These are phyloP conservation scores for Aphanomyces astaci DNA, from an alignment of 352 stramenopile genomes.

Conservation along the genomic window DNA sequence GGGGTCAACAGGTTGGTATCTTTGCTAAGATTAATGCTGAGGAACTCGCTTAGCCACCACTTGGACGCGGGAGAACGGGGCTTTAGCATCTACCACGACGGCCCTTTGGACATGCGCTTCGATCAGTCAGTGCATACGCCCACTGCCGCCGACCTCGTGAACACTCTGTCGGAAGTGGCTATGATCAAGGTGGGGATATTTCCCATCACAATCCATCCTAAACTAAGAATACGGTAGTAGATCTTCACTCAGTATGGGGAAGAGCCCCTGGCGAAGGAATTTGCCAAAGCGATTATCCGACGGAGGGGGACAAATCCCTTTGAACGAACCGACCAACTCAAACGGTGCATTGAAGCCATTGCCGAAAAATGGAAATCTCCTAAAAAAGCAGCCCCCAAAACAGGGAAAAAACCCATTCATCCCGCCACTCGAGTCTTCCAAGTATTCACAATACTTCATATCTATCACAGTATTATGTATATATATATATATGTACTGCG, in stretches of 20 bases:
- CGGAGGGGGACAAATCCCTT: slow-evolving; percentile 55
- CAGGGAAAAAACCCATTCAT: slow-evolving; percentile 35
- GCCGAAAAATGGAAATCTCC: slow-evolving; percentile 52
- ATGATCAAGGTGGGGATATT: slow-evolving; percentile 37
- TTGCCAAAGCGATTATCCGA: slow-evolving; percentile 67
- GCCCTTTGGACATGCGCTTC: slow-evolving; percentile 75
- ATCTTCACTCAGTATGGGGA: slow-evolving; percentile 69
- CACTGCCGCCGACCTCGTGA: slow-evolving; percentile 60
- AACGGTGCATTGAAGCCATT: slow-evolving; percentile 68
- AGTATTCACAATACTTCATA: not conserved
- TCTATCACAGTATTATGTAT: not conserved
- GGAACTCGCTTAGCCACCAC: no score
- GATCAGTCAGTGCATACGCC: slow-evolving; percentile 32
- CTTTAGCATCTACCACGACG: slow-evolving; percentile 67
- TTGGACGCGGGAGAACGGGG: slow-evolving; percentile 58
- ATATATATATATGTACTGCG: not conserved
- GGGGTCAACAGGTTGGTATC: slow-evolving; percentile 79
- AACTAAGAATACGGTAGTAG: slow-evolving; percentile 15
- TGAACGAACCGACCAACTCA: slow-evolving; percentile 50
- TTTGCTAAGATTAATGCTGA: no score
- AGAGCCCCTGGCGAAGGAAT: slow-evolving; percentile 69
- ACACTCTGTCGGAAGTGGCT: slow-evolving; percentile 61
- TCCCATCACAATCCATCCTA: not conserved
- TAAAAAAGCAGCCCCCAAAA: slow-evolving; percentile 22
- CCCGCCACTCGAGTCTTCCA: slow-evolving; percentile 74